Base-by-base conservation (phyloP, 805 yeast species). In the Kuraishia hungarica region DNA sequence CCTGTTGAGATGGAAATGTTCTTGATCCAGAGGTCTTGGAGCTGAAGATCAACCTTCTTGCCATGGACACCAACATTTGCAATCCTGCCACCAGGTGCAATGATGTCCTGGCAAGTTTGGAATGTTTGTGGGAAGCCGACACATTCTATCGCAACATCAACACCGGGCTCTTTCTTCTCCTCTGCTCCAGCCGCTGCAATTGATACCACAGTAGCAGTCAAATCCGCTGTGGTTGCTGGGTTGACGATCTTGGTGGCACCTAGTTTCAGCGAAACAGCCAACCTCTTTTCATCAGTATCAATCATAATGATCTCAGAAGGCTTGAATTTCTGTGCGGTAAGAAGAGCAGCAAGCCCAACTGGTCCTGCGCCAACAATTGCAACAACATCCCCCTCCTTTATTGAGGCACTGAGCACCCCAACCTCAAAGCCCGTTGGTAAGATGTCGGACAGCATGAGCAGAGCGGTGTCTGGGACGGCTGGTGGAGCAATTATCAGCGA, bases 341-440 rank as follows among this genome's bases (percentile, higher is more conserved):
- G 68, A 52, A 85, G 77, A 17, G 85, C 81, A 53, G 84, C 78
- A 52, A 83, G 69, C 35, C 89, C 89, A 53, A 83, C 84, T 5
- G 88, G 86, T 1, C 89, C 89, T 43, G 83, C 76, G 51, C 89
- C 89, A 53, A 82, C 83, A 56, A 83, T 82, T 22, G 83, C 86
- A 28, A 83, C 86, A 29, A 72, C 60, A 60, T 83, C 88, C 57
- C 83, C 84, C 59, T 77, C 72, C 51, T 72, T 67, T 53, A 83
- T 72, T 54, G 74, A 72, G 48, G 80, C 79, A n/a, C 78, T 74
- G 43, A 83, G 71, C 5, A 84, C 84, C 57, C 87, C 87, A 56
- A 83, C 83, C 58, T 82, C 83, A 68, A 82, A 78, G 51, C 87
- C 87, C 53, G 86, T 86, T 56, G 86, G 88, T 65, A 84, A 68